A percentile compares a stretch with the other conserved stretches of the same genome.
These are phyloP conservation scores for Roridomyces roridus DNA, from an alignment of 768 basidiomycete species.

Conservation along the genomic window DNA sequence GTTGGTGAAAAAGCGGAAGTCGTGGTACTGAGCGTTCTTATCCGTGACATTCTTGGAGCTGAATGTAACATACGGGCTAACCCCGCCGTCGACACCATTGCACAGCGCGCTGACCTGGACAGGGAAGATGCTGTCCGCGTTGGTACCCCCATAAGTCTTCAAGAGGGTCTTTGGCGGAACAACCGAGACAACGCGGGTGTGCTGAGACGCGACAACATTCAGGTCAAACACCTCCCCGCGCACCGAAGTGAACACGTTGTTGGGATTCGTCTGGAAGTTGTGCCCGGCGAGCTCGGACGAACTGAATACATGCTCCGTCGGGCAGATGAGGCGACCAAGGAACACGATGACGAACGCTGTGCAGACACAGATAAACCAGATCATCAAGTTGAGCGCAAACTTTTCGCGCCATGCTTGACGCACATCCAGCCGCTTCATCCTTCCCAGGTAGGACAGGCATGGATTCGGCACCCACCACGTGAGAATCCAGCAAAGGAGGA, in stretches of 20 bases:
- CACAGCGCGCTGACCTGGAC: constrained; percentile 98
- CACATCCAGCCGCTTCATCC: constrained; percentile 94
- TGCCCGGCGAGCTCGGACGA: constrained; percentile 76
- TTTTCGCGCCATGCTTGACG: constrained; percentile 99
- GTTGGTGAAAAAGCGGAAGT: constrained; percentile 88
- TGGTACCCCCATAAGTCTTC: constrained; percentile 77
- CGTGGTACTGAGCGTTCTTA: constrained; percentile 85
- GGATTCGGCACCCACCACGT: constrained; percentile 92
- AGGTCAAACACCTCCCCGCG: constrained; percentile 97
- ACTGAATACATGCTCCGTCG: constrained; percentile 91
- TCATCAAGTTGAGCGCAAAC: constrained; percentile 91
- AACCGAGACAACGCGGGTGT: constrained; percentile 72
- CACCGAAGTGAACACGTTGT: constrained; percentile 81
- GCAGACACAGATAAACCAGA: constrained; percentile 92
- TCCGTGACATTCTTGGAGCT: constrained; percentile 80
- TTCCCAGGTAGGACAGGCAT: constrained; percentile 71
- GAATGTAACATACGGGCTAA: constrained; percentile 85
- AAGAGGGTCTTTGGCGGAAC: constrained; percentile 77
- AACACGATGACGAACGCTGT: constrained; percentile 93
- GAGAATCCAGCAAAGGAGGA: constrained; percentile 83
- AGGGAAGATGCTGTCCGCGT: constrained; percentile 84
- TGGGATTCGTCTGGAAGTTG: constrained; percentile 64
- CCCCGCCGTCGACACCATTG: constrained; percentile 78
- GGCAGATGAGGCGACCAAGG: constrained; percentile 89
- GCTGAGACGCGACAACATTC: constrained; percentile 66